Evolutionary conservation across 345 rosid species (phyloP).

Genomic region (Adansonia digitata): DNA sequence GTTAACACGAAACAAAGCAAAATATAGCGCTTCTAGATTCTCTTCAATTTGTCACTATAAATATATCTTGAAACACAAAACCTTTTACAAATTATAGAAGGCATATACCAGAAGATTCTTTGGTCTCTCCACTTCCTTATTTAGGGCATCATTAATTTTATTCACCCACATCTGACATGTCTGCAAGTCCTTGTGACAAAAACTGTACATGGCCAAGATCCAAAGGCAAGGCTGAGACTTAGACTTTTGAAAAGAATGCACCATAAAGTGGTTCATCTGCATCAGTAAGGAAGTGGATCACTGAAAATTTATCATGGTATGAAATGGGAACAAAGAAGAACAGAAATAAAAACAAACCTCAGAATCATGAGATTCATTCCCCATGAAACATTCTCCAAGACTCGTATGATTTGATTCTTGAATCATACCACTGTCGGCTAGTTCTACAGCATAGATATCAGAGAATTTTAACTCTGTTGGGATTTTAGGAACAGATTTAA

Average conservation of each 20-base stretch:
- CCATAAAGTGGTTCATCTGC: slow-evolving; percentile 68
- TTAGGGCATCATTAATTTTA: slow-evolving; percentile 44
- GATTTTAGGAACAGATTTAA: slow-evolving; percentile 29
- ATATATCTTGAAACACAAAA: slow-evolving; percentile 5
- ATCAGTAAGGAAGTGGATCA: slow-evolving; percentile 13
- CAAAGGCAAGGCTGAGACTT: slow-evolving; percentile 60
- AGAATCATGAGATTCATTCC: slow-evolving; percentile 27
- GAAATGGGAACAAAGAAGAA: background rate
- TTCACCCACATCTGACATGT: slow-evolving; percentile 73
- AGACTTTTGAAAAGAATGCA: slow-evolving; percentile 53
- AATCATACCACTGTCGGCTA: slow-evolving; percentile 31
- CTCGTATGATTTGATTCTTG: slow-evolving; percentile 30
- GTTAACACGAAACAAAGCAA: slow-evolving; percentile 18
- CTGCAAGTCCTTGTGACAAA: slow-evolving; percentile 65
- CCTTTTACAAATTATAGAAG: slow-evolving; percentile 12
- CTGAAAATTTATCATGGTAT: background rate
- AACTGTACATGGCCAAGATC: slow-evolving; percentile 41
- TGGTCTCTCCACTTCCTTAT: slow-evolving; percentile 58
- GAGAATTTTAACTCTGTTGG: slow-evolving; percentile 42
- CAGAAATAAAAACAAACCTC: too few relatives aligned
- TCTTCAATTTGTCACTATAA: background rate
- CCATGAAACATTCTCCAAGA: slow-evolving; percentile 39
- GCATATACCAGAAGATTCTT: slow-evolving; percentile 74
- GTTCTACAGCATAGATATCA: slow-evolving; percentile 73
- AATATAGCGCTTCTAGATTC: slow-evolving; percentile 10